Conservation (phyloP, 495 filamentous ascomycete genomes). For the Aspergillus bridgeri region DNA sequence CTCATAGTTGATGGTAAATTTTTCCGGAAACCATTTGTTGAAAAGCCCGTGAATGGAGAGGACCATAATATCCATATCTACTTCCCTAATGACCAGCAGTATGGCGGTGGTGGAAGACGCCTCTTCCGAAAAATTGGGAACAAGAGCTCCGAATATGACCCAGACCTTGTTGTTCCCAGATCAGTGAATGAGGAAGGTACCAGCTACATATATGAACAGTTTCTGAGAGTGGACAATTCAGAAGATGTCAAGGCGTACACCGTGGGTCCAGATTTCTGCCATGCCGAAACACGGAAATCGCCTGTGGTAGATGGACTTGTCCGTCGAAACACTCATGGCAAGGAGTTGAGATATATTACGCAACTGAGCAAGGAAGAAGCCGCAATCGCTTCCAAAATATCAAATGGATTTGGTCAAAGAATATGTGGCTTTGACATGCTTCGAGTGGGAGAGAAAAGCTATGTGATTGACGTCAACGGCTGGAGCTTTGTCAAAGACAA, state of each 20-base stretch:
- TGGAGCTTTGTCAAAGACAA: slow-evolving; percentile 99
- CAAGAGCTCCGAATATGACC: slow-evolving; percentile 93
- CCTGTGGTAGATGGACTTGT: slow-evolving; percentile 97
- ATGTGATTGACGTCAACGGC: slow-evolving; percentile 98
- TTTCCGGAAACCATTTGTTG: slow-evolving; percentile 92
- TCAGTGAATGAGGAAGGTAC: slow-evolving; percentile 71
- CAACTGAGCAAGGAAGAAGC: slow-evolving; percentile 76
- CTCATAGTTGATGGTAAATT: slow-evolving; percentile 79
- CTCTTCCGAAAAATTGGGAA: slow-evolving; percentile 97
- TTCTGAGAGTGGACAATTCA: slow-evolving; percentile 90
- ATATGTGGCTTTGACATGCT: slow-evolving; percentile 97
- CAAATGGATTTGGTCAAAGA: slow-evolving; percentile 86
- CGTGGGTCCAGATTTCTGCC: slow-evolving; percentile 88
- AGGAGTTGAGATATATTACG: slow-evolving; percentile 94
- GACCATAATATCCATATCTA: slow-evolving; percentile 99
- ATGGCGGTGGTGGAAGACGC: slow-evolving; percentile 81
- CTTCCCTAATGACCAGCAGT: slow-evolving; percentile 70
- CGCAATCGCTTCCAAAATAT: slow-evolving; percentile 82
- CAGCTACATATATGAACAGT: slow-evolving; percentile 96
- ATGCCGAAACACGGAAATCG: slow-evolving; percentile 94
- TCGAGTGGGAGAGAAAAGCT: slow-evolving; percentile 81
- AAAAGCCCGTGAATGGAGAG: slow-evolving; percentile 97
- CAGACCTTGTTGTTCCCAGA: slow-evolving; percentile 67
- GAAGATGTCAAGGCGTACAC: slow-evolving; percentile 99
- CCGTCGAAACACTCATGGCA: slow-evolving; percentile 91